Evolutionary conservation across 176 grass and related monocot species (phyloP).

Genomic region (Avena sativa): DNA sequence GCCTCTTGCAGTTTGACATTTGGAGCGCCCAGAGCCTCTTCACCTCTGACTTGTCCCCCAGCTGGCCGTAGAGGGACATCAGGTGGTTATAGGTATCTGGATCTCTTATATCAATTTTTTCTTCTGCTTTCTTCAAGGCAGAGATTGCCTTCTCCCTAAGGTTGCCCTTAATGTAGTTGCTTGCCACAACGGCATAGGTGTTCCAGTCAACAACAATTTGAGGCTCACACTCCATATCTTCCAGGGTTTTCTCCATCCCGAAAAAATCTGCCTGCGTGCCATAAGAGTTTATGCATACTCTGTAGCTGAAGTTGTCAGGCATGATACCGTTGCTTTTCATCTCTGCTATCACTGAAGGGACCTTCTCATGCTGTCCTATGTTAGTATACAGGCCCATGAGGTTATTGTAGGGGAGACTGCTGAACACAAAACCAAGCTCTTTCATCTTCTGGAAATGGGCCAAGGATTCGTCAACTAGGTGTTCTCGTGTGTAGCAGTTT

Average conservation of each 20-base stretch:
- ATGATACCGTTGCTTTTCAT: conserved; percentile 76
- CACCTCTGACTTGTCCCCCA: conserved; percentile 65
- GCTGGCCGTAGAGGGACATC: conserved; percentile 67
- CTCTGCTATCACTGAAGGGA: conserved; percentile 67
- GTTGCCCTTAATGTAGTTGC: conserved; percentile 72
- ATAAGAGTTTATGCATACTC: conserved; percentile 85
- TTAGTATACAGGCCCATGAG: conserved; percentile 86
- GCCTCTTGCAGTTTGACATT: conserved; percentile 71
- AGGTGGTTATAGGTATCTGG: conserved; percentile 60
- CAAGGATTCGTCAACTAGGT: conserved; percentile 61
- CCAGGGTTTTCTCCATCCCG: conserved; percentile 73
- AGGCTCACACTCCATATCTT: conserved; percentile 91
- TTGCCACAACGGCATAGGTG: conserved; percentile 73
- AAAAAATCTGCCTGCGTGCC: conserved; percentile 70
- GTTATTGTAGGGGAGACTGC: conserved; percentile 69
- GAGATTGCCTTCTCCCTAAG: conserved; percentile 57
- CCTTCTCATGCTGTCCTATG: conserved; percentile 75
- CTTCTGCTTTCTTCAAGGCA: conserved; percentile 80
- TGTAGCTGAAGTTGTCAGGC: conserved; percentile 89
- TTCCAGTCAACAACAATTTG: conserved; percentile 93
- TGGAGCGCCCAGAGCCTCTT: conserved; percentile 78
- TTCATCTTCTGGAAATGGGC: conserved; percentile 86
- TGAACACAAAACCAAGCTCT: conserved; percentile 60
- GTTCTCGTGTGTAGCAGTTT: conserved; percentile 79
- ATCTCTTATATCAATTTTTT: conserved; percentile 60